Evolutionary conservation across 1,284 basidiomycete genomes (phyloP), one percentile per base, ranked within the genome.

Genomic region (Phaffia rhodozyma): DNA sequence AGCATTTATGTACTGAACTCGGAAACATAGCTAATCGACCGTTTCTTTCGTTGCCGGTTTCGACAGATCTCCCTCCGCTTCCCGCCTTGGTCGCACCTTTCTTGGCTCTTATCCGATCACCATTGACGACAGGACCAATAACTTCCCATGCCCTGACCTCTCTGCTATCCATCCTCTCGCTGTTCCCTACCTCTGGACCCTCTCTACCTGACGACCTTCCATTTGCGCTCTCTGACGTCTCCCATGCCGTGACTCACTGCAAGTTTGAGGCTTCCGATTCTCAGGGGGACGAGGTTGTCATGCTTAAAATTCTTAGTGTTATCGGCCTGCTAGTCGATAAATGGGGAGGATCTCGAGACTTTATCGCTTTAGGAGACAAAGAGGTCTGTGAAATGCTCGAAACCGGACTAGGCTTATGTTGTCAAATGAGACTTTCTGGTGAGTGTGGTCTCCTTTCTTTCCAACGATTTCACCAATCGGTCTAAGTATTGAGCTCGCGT

Each of bases 381-480:
- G 89, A 92, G 73, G 87, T 98, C 25, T 98, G 96, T 74, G 94
- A 97, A 77, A 92, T 98, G 85, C 80, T 99, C 72, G 96, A 99
- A 77, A 97, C 94, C 5, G 93, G 96, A 1, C 77, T 99, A 68
- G 96, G 91, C 47, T 97, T 96, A 71, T 92, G 92, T 69, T 97
- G 94, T 75, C 91, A 97, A 73, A 96, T 94, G 80, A 82, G 96
- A 52, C 79, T 97, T 5, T 91, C 89, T 71, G 93, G 90, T 91
- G 69, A 69, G 87, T 62, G 21, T 62, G 21, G 43, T 20, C 53
- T 56, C 16, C 21, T 52, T 21, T 25, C 47, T 20, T 30, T 43
- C 32, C 9, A 11, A 2, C 38, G 16, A 16, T 11, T 43, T 16
- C 13, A 16, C 16, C 13, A 16, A 43, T 16, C 16, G 7, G 25